Evolutionary conservation across 768 basidiomycete genomes (phyloP), one percentile per base, ranked within the genome.

Genomic region (Multifurca ochricompacta): DNA sequence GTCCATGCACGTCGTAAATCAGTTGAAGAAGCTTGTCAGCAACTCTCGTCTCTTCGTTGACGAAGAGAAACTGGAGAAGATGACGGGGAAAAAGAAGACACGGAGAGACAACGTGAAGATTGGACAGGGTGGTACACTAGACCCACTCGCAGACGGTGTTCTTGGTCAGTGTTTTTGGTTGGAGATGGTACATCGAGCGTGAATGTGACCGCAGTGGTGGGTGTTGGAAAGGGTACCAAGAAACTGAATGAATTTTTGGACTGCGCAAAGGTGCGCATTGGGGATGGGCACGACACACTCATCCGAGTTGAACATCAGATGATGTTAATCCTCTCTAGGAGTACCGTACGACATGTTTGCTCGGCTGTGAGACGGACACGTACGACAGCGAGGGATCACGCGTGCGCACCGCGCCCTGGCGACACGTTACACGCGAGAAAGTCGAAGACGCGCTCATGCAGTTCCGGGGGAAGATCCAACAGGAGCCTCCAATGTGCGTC

Each of bases 91-190:
- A 49, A 74, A 73, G 23, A 77, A 76, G 57, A 67, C 70, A 41
- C 68, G 69, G 48, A 65, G 54, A 51, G 76, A 79, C 19, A 64
- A 69, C 2, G 73, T 93, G 49, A 94, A 95, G 70, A 80, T 94
- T 45, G 93, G 92, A 1, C 90, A 93, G 68, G 92, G 92, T 27
- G 93, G 96, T 4, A 99, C 96, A 3, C 73, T 99, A 46, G 96
- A 99, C 72, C 96, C 96, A 14, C 76, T 98, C 32, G 96, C 96
- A 5, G 91, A 96, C 68, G 95, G 95, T 40, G 91, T 96, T 14
- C 73, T 97, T 59, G 91, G 93, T 93, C 66, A 61, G 76, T 62
- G 54, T 44, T 16, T 46, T 28, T 31, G 6, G 37, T 10, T 34
- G 16, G 43, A 27, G 45, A 30, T 27, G 54, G 43, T 52, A 16